A percentile compares a stretch with the other conserved stretches of the same genome.
phyloP scores from a whole-genome alignment of 2,329 filamentous ascomycete genomes.

The Microcyclosporella mali region DNA sequence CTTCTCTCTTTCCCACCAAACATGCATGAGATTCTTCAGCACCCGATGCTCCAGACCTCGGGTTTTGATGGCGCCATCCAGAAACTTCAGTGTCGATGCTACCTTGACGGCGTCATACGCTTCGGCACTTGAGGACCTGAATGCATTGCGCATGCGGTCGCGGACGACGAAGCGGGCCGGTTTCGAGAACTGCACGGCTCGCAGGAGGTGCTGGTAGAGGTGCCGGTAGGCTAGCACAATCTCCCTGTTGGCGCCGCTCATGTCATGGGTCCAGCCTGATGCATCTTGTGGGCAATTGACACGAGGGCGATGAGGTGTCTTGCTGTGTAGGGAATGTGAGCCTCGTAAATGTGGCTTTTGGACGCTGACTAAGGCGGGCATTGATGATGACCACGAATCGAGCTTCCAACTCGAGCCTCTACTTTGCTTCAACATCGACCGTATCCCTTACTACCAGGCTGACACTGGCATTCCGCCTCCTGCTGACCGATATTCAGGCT shows the following conservation, averaged over 20 bases:
- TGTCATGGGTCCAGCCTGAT: background rate
- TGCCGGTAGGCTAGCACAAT: slow-evolving; percentile 51
- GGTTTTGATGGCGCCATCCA: slow-evolving; percentile 57
- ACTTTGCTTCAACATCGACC: too few species aligned
- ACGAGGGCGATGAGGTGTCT: background rate
- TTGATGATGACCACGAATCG: too few species aligned
- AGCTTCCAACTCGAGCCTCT: too few species aligned
- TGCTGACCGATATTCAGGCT: background rate
- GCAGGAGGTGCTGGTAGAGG: slow-evolving; percentile 61
- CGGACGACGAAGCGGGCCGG: slow-evolving; percentile 60
- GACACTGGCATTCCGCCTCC: background rate
- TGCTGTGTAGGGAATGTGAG: too few species aligned
- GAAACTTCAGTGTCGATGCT: slow-evolving; percentile 63
- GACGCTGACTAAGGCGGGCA: too few species aligned
- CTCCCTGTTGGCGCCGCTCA: slow-evolving; percentile 10
- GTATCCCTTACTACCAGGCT: too few species aligned
- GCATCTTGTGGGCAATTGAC: background rate
- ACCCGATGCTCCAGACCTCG: slow-evolving; percentile 66
- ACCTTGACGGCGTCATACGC: slow-evolving; percentile 49
- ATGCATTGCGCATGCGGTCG: slow-evolving; percentile 50
- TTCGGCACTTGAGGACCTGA: slow-evolving; percentile 45
- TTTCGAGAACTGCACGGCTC: slow-evolving; percentile 64
- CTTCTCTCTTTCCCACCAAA: slow-evolving; percentile 39
- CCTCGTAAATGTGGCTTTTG: too few species aligned
- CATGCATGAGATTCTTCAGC: slow-evolving; percentile 59